Evolutionary conservation across 2,329 filamentous ascomycete genomes (phyloP).

Genomic region (Apiospora rasikravindrae): DNA sequence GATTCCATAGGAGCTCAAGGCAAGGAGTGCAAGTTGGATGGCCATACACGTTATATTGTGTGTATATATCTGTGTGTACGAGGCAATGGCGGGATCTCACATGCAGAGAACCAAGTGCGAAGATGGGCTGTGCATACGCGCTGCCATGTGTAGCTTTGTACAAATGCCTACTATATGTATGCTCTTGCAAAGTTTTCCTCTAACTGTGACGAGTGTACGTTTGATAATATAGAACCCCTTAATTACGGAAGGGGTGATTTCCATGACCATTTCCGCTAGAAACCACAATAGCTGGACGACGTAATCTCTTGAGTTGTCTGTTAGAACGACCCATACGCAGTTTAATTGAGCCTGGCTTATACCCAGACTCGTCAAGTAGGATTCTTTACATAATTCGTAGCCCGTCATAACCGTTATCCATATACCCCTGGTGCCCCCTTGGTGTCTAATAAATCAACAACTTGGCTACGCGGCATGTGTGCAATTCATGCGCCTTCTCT

Average conservation of each 20-base stretch:
- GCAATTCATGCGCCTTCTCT: not conserved
- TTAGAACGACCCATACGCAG: too few species aligned
- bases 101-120: not conserved
- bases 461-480: not conserved
- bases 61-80: not conserved
- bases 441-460: not conserved
- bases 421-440: not conserved
- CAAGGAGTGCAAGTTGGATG: not conserved
- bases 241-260: not conserved
- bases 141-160: not conserved
- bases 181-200: not conserved
- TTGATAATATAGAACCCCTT: not conserved
- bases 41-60: not conserved
- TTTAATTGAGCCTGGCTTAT: not conserved
- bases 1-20: not conserved
- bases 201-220: not conserved
- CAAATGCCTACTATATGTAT: not conserved
- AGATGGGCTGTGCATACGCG: not conserved
- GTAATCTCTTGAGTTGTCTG: not conserved
- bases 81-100: not conserved
- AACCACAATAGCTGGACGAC: not conserved
- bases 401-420: not conserved
- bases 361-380: not conserved
- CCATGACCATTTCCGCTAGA: not conserved
- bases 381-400: conserved; percentile 4